Conservation (phyloP, 2,329 filamentous ascomycete species). For the Phyllosticta citribraziliensis region DNA sequence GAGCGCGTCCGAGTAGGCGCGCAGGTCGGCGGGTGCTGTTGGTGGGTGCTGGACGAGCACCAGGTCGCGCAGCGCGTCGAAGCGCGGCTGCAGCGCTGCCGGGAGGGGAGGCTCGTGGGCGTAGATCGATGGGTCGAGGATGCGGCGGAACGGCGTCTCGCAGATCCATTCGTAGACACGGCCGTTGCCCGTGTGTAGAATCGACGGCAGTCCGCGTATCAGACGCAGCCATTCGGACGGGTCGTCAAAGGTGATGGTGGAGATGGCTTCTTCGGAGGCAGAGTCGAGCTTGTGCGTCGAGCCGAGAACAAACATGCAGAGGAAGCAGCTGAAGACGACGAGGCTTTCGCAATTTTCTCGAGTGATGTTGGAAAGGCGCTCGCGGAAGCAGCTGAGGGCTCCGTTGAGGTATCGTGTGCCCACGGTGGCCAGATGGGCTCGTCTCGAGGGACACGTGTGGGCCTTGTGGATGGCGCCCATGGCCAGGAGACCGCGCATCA, state of each 20-base stretch:
- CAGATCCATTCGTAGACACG: constrained; percentile 3
- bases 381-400: constrained; percentile 5
- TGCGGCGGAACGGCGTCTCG: constrained; percentile 4
- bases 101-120: neutral
- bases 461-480: constrained; percentile 36
- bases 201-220: constrained; percentile 6
- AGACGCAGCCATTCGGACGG: constrained; percentile 5
- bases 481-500: constrained; percentile 36
- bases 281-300: constrained; percentile 5
- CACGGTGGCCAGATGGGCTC: neutral
- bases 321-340: constrained; percentile 7
- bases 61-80: neutral
- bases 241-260: constrained; percentile 2
- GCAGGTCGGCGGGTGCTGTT: neutral
- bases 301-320: constrained; percentile 2
- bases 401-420: neutral
- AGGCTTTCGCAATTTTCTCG: constrained; percentile 7
- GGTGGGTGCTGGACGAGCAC: constrained; percentile 1
- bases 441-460: constrained; percentile 12
- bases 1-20: neutral
- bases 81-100: neutral
- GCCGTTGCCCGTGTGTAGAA: constrained; percentile 1
- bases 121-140: neutral
- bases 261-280: neutral
- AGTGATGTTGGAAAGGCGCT: constrained; percentile 5